Base-by-base conservation (phyloP, 2,329 filamentous ascomycete genomes). In the Penicillium concentricum region DNA sequence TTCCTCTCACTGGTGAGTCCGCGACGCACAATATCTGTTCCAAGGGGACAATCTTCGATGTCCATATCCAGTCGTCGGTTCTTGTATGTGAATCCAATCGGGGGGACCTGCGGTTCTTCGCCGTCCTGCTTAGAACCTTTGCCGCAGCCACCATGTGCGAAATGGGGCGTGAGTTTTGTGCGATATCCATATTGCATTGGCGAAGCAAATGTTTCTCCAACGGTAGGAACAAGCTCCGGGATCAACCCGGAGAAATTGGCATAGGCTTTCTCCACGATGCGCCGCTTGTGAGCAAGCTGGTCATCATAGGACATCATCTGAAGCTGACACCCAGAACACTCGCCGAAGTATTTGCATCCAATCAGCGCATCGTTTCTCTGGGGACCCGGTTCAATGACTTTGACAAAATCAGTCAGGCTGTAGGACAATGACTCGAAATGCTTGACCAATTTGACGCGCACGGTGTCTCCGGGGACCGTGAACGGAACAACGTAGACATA, bases 21-120 rank as follows among this genome's bases (percentile, higher is more conserved):
- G 62, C 84, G 81, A 26, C 91, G 84, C 16, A 99, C 88, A 37
- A 90, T 89, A 30, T 90, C 87, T 2, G 94, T 99, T 49, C 90
- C 94, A 60, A 99, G 95, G 6, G 94, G 94, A 66, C 94, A 99
- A 72, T 97, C 92, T 73, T 99, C 94, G 61, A 99, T 97, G 70
- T 99, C 94, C 61, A 99, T 79, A 3, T 92, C 92, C 59, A 82
- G 82, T 55, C 87, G 82, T 46, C 84, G 84, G n/a, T 90, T 90
- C 75, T 97, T 97, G 61, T 83, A 81, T 82, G 91, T 94, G 77
- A 96, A 99, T 9, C 94, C 94, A 65, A 97, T 91, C 2, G 88
- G 83, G 0, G 94, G 94, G 4, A 89, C 82, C 56, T 82, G 92
- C 4, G 89, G 82, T 54, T 82, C 79, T 44, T 32, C 30, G 20